Percentiles rank a stretch among this genome's conserved stretches.
phyloP scores from a whole-genome alignment of 345 rosid species.

The Rhodamnia rubescens region DNA sequence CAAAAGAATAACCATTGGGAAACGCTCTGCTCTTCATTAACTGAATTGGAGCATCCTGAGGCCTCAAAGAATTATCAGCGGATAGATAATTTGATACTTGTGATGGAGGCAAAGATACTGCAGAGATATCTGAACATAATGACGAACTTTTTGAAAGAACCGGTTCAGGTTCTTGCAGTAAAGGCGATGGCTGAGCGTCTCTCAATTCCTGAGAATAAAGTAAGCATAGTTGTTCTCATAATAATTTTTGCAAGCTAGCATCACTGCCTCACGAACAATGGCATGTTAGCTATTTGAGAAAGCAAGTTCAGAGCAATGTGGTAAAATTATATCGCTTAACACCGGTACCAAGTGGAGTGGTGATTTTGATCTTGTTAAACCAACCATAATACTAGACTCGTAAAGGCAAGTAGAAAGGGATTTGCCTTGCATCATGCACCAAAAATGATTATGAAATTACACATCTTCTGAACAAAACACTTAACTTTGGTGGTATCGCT shows the following conservation, averaged over 20 bases:
- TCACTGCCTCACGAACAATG: neutral
- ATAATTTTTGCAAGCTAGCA: neutral
- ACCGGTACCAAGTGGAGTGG: neutral
- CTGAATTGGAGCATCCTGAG: neutral
- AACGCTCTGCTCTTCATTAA: neutral
- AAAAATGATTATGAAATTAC: neutral
- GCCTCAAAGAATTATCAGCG: neutral
- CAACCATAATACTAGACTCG: neutral
- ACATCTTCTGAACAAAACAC: neutral
- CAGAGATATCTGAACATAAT: neutral
- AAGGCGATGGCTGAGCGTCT: neutral
- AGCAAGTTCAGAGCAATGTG: neutral
- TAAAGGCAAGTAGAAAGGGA: neutral
- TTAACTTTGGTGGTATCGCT: neutral
- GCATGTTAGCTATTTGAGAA: neutral
- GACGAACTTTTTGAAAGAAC: neutral
- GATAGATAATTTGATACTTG: neutral
- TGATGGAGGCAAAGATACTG: neutral
- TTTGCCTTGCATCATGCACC: neutral
- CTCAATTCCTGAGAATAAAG: neutral
- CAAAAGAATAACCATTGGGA: constrained; percentile 1
- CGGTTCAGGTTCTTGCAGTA: neutral
- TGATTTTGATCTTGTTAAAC: neutral
- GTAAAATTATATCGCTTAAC: neutral
- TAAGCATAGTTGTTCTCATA: neutral